Percentiles rank a stretch among this genome's conserved stretches.
Conservation (phyloP, 768 basidiomycete species). For the Suillus sp. region DNA sequence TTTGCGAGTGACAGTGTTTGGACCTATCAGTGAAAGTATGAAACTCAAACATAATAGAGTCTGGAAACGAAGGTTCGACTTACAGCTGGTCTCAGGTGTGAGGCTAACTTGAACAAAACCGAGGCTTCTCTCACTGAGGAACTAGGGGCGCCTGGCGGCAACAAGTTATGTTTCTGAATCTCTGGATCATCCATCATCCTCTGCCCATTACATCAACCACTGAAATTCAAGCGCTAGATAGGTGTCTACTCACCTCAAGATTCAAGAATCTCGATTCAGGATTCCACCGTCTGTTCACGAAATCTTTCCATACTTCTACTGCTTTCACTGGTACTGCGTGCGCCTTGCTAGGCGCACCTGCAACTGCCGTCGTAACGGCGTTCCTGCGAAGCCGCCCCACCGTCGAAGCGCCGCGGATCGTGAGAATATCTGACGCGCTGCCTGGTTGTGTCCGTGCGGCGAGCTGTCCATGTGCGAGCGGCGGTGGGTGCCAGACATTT, state of each 20-base stretch:
- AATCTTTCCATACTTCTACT: conserved; percentile 74
- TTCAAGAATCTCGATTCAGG: conserved; percentile 70
- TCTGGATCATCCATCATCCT: conserved; percentile 78
- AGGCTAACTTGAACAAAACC: conserved; percentile 88
- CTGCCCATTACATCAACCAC: conserved; percentile 40
- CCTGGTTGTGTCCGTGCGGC: conserved; percentile 41
- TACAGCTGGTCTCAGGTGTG: conserved; percentile 75
- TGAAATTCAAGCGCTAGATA: not conserved
- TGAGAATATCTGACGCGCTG: conserved; percentile 50
- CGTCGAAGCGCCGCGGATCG: conserved; percentile 67
- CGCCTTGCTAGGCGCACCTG: conserved; percentile 15
- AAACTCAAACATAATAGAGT: not conserved
- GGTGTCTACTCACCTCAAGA: conserved; percentile 66
- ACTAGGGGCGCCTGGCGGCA: conserved; percentile 68
- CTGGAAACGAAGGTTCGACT: conserved; percentile 17
- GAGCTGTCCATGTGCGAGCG: conserved; percentile 37
- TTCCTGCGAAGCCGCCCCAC: conserved; percentile 63
- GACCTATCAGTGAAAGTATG: conserved; percentile 42
- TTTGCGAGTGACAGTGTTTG: conserved; percentile 86
- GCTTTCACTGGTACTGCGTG: conserved; percentile 36
- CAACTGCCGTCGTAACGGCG: conserved; percentile 41
- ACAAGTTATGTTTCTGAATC: conserved; percentile 69
- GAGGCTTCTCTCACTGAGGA: conserved; percentile 67
- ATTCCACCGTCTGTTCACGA: conserved; percentile 76
- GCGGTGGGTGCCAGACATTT: conserved; percentile 29